These are phyloP conservation scores for Pseudogymnoascus sp. DNA, from an alignment of 2,329 filamentous ascomycete genomes.

Conservation along the genomic window DNA sequence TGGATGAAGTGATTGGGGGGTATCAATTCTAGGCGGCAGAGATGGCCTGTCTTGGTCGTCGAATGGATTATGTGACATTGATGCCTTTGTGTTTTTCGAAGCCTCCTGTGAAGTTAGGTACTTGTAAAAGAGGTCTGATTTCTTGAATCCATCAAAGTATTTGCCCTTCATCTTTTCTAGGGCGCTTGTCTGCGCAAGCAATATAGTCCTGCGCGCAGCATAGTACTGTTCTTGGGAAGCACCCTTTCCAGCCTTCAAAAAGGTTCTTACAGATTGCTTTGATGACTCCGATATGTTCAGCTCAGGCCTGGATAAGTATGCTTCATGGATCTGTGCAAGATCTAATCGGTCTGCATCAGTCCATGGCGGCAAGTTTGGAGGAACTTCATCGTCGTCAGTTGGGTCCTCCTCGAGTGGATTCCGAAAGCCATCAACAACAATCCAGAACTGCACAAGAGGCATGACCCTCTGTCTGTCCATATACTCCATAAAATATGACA, in stretches of 20 bases:
- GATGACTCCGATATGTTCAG: slow-evolving; percentile 68
- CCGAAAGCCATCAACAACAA: slow-evolving; percentile 93
- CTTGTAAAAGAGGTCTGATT: slow-evolving; percentile 92
- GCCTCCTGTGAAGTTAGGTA: slow-evolving; percentile 84
- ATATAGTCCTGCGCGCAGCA: slow-evolving; percentile 70
- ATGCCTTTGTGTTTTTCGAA: slow-evolving; percentile 29
- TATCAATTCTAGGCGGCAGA: slow-evolving; percentile 19
- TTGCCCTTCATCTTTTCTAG: slow-evolving; percentile 77
- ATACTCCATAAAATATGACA: slow-evolving; percentile 99
- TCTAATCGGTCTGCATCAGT: slow-evolving; percentile 79
- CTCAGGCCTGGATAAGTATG: slow-evolving; percentile 77
- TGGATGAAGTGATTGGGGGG: slow-evolving; percentile 31
- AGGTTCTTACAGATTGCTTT: slow-evolving; percentile 64
- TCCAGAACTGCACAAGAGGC: slow-evolving; percentile 93
- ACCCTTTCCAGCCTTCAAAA: slow-evolving; percentile 68
- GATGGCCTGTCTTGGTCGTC: slow-evolving; percentile 15
- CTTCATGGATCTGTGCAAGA: slow-evolving; percentile 84
- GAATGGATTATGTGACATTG: slow-evolving; percentile 10
- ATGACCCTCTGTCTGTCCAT: slow-evolving; percentile 90
- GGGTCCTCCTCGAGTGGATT: slow-evolving; percentile 86
- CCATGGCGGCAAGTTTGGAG: slow-evolving; percentile 62
- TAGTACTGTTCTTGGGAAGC: slow-evolving; percentile 79
- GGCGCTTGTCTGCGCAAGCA: slow-evolving; percentile 74
- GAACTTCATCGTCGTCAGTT: slow-evolving; percentile 55
- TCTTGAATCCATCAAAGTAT: slow-evolving; percentile 81